These are phyloP conservation scores for Ustilago bromivora DNA, from an alignment of 1,284 basidiomycete genomes.

Conservation along the genomic window DNA sequence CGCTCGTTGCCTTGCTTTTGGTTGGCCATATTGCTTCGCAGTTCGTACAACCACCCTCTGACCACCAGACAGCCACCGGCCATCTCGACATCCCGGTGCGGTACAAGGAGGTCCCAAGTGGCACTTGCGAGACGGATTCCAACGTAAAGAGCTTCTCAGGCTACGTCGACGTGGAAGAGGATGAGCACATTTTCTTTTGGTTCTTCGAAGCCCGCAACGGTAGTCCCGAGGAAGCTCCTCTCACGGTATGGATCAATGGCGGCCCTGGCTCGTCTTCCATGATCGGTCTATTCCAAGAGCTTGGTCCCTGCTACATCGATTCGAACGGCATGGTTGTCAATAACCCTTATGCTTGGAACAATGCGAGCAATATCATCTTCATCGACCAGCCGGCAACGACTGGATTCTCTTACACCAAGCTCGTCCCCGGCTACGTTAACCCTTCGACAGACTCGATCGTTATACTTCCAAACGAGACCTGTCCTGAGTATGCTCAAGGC, in stretches of 20 bases:
- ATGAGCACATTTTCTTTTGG: slow-evolving; percentile 58
- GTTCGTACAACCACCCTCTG: slow-evolving; percentile 36
- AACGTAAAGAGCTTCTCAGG: slow-evolving; percentile 77
- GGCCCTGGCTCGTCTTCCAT: slow-evolving; percentile 77
- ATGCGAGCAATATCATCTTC: slow-evolving; percentile 78
- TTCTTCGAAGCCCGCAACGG: slow-evolving; percentile 56
- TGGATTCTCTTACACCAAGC: slow-evolving; percentile 54
- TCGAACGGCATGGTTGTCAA: slow-evolving; percentile 74
- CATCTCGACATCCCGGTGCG: slow-evolving; percentile 47
- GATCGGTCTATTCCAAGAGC: slow-evolving; percentile 79
- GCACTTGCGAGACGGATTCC: slow-evolving; percentile 79
- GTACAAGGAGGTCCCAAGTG: slow-evolving; percentile 71
- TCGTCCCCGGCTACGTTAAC: slow-evolving; percentile 49
- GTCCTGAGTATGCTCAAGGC: slow-evolving; percentile 41
- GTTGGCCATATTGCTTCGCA: slow-evolving; percentile 16
- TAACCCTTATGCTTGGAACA: slow-evolving; percentile 78
- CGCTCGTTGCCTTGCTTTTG: slow-evolving; percentile 12
- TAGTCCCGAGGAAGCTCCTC: slow-evolving; percentile 42
- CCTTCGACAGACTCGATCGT: slow-evolving; percentile 26
- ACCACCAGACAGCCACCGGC: slow-evolving; percentile 32
- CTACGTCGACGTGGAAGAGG: slow-evolving; percentile 50
- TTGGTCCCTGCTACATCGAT: slow-evolving; percentile 77
- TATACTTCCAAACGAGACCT: slow-evolving; percentile 36
- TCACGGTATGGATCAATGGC: slow-evolving; percentile 62
- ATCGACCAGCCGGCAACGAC: slow-evolving; percentile 76